Base-by-base conservation (phyloP, 805 yeast genomes). In the Starmerella apicola region DNA sequence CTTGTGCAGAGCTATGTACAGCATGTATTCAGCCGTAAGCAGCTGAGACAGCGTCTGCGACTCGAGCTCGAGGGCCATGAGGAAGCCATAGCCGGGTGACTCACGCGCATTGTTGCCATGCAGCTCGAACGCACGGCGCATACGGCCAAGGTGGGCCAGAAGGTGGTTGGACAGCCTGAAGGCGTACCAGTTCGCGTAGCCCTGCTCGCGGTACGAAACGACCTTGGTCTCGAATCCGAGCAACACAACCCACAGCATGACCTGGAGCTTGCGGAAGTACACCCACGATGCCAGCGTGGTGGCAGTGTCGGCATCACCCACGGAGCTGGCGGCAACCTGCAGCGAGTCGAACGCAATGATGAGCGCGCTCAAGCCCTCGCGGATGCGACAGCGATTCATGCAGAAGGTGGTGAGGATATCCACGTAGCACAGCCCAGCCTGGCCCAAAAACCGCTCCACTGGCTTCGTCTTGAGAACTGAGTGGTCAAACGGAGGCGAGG, bases 331-430 rank as follows among this genome's bases (percentile, higher is more conserved):
- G 30, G 69, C 68, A 8, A 81, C 91, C 53, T 88, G 96, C 24
- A 82, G 61, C 2, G 84, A 68, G 58, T 88, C 96, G 80, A 88
- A 82, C 3, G 68, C 48, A 34, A 69, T 51, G 40, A 75, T 53
- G 52, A 70, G 63, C 52, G 76, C 64, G 46, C 76, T 63, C 51
- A 78, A 61, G 46, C 79, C 72, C 55, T 83, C 95, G 46, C 95
- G 72, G 53, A 83, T 85, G 41, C 95, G 68, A 36, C 93, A 74
- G 26, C 84, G 76, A 52, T 88, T 88, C 56, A 77, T 78, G 53
- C 63, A 63, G 59, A 50, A 69, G 65, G 55, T 64, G 54, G 50
- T 65, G 55, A 18, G 68, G 70, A 29, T 65, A 54, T 51, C 74
- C 68, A 29, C 71, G 53, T 51, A 78, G 75, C 42, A 61, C 26